Conservation (phyloP, 2,329 filamentous ascomycete genomes). For the Stagonosporopsis chrysanthemi region DNA sequence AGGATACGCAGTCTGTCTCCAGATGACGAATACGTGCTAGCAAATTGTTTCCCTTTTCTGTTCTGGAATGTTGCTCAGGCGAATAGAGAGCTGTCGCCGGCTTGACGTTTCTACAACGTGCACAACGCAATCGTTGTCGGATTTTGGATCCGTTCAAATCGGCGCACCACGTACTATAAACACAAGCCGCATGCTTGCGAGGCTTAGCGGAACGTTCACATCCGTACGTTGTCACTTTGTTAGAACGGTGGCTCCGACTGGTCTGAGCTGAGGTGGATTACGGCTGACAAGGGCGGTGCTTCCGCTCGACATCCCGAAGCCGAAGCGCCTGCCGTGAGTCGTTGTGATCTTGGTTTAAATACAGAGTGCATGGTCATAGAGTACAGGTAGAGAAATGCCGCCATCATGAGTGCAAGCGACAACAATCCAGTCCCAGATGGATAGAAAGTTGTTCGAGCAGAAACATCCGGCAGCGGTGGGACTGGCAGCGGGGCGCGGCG, state of each 20-base stretch:
- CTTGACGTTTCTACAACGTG: not conserved
- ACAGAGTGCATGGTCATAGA: not conserved
- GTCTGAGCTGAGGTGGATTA: conserved; percentile 11
- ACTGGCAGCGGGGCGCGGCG: not conserved
- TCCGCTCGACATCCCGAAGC: not conserved
- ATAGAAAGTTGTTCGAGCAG: not conserved
- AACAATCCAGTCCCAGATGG: not conserved
- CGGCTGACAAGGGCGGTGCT: conserved; percentile 12
- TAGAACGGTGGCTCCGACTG: conserved; percentile 6
- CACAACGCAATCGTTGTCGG: not conserved
- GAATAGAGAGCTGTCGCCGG: not conserved
- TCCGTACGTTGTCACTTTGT: conserved; percentile 2
- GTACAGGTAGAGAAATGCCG: not conserved
- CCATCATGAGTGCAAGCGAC: not conserved
- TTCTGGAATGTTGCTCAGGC: not conserved
- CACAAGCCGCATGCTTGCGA: not conserved
- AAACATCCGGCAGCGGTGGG: conserved; percentile 1
- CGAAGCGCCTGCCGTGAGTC: not conserved
- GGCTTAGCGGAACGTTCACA: conserved; percentile 14
- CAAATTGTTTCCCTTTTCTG: not conserved
- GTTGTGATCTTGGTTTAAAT: not conserved
- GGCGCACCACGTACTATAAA: conserved; percentile 14
- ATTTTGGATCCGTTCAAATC: not conserved
- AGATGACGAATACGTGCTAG: not conserved
- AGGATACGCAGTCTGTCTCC: not conserved